Evolutionary conservation across 768 basidiomycete species (phyloP), one percentile per base, ranked within the genome.

Genomic region (Russula vinacea): DNA sequence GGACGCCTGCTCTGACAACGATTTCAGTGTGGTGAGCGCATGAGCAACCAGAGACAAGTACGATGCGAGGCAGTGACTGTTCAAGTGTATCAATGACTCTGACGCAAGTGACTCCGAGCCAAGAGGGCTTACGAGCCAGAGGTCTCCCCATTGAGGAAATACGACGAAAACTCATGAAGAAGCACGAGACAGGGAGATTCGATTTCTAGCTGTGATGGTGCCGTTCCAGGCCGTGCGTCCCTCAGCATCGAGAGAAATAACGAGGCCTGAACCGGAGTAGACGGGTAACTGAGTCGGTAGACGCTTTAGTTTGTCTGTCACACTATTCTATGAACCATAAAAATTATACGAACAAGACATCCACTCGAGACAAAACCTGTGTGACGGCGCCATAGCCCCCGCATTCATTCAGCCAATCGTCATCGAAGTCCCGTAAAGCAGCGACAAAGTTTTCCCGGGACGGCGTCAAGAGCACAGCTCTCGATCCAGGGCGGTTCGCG

Each of bases 301-400:
- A 24, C 13, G 39, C 16, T 55, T 53, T 3, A 42, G 55, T 26
- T 24, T 6, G 7, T 33, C 26, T n/a, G 42, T 49, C 11, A 9
- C 29, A 29, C 5, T 35, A 19, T 49, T 8, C 32, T 14, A n/a
- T 16, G 22, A 3, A 39, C 16, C 37, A 60, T 5, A 19, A 19
- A n/a, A 19, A n/a, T 44, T 19, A 45, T 45, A 79, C 84, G 62
- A 65, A 90, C 90, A 86, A 81, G 57, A 89, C 74, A 11, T 74
- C 69, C n/a, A 75, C 72, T 22, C 71, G 69, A 16, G 69, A 71
- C 3, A 76, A 64, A 5, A 70, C 53, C 19, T 67, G 57, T 16
- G 68, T 61, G 3, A 68, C 70, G 3, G 58, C 42, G 7, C 78
- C 78, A 49, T 70, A 66, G 6, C 76, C 74, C 26, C 73, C 69